Percentiles rank a stretch among this genome's conserved stretches.
phyloP scores from a whole-genome alignment of 495 filamentous ascomycete species.

The Xylaria grammica region DNA sequence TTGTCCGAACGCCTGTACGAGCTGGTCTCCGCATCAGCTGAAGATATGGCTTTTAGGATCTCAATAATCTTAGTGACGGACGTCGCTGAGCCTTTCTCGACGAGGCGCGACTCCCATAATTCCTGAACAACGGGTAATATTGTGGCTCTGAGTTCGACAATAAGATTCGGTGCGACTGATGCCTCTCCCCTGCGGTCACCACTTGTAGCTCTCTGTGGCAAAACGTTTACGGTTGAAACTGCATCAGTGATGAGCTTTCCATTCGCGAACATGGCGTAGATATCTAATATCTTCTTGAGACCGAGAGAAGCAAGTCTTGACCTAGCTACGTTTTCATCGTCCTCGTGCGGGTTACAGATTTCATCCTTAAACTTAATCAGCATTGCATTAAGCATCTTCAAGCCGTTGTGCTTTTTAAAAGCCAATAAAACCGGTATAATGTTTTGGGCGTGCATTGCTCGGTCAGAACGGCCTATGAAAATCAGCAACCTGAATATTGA shows the following conservation, averaged over 20 bases:
- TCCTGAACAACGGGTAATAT: conserved; percentile 78
- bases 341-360: conserved; percentile 50
- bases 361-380: conserved; percentile 74
- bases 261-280: conserved; percentile 76
- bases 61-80: conserved; percentile 82
- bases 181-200: conserved; percentile 66
- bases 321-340: conserved; percentile 41
- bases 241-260: conserved; percentile 82
- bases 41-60: conserved; percentile 79
- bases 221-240: conserved; percentile 65
- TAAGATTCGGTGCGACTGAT: conserved; percentile 75
- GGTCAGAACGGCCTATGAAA: conserved; percentile 30
- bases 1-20: conserved; percentile 67
- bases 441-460: conserved; percentile 52
- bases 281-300: conserved; percentile 81
- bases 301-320: conserved; percentile 54
- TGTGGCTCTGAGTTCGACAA: conserved; percentile 84
- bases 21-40: conserved; percentile 73
- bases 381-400: conserved; percentile 73
- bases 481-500: conserved; percentile 15
- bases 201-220: conserved; percentile 46
- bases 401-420: conserved; percentile 81
- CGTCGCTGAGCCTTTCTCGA: conserved; percentile 75
- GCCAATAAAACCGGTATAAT: conserved; percentile 81
- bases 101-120: conserved; percentile 82